phyloP scores from a whole-genome alignment of 139 green algal species.

The Chara braunii region DNA sequence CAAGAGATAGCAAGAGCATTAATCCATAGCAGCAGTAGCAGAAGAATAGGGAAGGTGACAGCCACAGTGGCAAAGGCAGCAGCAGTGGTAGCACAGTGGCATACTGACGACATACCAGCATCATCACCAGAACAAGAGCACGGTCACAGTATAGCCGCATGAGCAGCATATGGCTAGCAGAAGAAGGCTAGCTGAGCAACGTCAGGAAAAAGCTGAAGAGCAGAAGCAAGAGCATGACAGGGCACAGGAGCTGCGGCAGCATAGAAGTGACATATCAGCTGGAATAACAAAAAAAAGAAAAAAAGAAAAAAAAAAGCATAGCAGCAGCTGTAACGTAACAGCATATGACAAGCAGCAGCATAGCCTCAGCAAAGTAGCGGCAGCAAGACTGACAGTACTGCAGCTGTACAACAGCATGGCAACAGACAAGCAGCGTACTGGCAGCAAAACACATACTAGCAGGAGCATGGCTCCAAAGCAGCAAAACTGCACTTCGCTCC shows the following conservation, averaged over 20 bases:
- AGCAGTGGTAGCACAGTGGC: too few relatives aligned
- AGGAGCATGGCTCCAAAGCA: not conserved
- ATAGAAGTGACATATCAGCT: not conserved
- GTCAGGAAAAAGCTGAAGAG: too few relatives aligned
- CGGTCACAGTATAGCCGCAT: too few relatives aligned
- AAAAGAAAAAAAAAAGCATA: not conserved
- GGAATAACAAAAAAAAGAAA: conserved; percentile 2
- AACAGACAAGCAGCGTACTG: not conserved
- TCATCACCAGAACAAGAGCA: too few relatives aligned
- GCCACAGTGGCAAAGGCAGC: too few relatives aligned
- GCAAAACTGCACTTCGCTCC: too few relatives aligned
- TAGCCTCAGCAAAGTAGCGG: not conserved
- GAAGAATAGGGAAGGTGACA: not conserved
- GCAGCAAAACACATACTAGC: not conserved
- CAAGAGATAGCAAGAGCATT: not conserved
- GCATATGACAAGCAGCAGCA: not conserved
- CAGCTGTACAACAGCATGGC: not conserved
- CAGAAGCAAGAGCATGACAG: not conserved
- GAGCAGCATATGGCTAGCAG: too few relatives aligned
- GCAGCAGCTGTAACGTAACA: not conserved
- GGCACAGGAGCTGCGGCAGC: not conserved
- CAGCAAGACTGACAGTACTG: not conserved
- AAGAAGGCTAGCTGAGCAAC: too few relatives aligned
- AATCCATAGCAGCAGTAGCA: conserved; percentile 7
- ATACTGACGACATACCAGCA: too few relatives aligned